Evolutionary conservation across 2,329 filamentous ascomycete genomes (phyloP).

Genomic region (Penicillium frequentans): DNA sequence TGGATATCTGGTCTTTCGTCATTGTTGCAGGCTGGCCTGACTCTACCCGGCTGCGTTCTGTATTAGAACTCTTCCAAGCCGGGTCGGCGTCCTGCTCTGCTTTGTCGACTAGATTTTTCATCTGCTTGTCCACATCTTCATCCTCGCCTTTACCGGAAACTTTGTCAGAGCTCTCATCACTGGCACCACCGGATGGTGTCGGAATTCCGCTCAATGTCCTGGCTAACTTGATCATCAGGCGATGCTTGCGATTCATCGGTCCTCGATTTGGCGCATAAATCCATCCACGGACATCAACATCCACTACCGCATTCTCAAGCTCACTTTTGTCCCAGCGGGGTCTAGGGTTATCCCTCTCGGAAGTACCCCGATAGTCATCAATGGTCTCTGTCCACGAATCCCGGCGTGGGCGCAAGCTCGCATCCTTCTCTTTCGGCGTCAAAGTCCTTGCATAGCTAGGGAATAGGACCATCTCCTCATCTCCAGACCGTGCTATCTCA

Average conservation of each 20-base stretch:
- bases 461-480: constrained; percentile 92
- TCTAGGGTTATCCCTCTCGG: constrained; percentile 61
- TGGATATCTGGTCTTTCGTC: constrained; percentile 70
- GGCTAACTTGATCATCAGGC: constrained; percentile 81
- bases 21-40: constrained; percentile 50
- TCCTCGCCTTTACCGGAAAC: constrained; percentile 50
- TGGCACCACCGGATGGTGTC: constrained; percentile 52
- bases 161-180: constrained; percentile 42
- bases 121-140: constrained; percentile 71
- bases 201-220: constrained; percentile 85
- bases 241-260: constrained; percentile 82
- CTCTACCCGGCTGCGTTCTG: constrained; percentile 45
- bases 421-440: constrained; percentile 45
- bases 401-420: constrained; percentile 27
- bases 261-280: constrained; percentile 83
- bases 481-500: constrained; percentile 73
- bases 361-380: constrained; percentile 41
- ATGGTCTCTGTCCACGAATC: constrained; percentile 34
- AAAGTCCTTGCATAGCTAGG: constrained; percentile 87
- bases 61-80: constrained; percentile 65
- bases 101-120: constrained; percentile 70
- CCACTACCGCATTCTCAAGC: constrained; percentile 80
- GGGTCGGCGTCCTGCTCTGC: constrained; percentile 71
- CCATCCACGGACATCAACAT: constrained; percentile 95
- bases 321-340: constrained; percentile 77